Evolutionary conservation across 495 filamentous ascomycete genomes (phyloP).

Genomic region (Penicillium waksmanii): DNA sequence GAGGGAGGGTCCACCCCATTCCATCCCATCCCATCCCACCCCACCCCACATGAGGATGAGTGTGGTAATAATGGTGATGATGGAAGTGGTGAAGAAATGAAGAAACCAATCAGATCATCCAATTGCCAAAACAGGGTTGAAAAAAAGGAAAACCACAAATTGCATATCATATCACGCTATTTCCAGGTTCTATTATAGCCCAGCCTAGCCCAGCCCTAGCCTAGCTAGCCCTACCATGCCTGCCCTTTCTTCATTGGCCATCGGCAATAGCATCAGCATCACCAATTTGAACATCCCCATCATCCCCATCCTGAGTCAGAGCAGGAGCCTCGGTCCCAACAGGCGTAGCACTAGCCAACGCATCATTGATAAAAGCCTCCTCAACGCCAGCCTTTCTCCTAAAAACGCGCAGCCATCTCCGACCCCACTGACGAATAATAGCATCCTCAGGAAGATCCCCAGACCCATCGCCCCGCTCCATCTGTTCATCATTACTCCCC

Average conservation of each 20-base stretch:
- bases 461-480: slow-evolving; percentile 54
- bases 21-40: no score
- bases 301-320: slow-evolving; percentile 26
- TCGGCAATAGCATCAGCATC: neutral
- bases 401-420: slow-evolving; percentile 85
- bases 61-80: no score
- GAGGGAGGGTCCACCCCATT: no score
- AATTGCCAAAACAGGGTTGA: no score
- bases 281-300: neutral
- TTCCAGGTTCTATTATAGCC: no score
- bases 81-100: no score
- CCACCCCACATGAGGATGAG: no score
- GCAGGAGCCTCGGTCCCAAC: slow-evolving; percentile 39
- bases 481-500: slow-evolving; percentile 72
- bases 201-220: no score
- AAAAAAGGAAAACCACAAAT: no score
- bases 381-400: slow-evolving; percentile 80
- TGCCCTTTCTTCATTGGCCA: neutral
- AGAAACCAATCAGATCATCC: no score
- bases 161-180: no score
- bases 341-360: slow-evolving; percentile 40
- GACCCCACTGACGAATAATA: slow-evolving; percentile 78
- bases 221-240: no score
- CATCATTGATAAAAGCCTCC: slow-evolving; percentile 62
- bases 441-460: slow-evolving; percentile 54